Base-by-base conservation (phyloP, 2,329 filamentous ascomycete species). In the Zasmidium cellare region DNA sequence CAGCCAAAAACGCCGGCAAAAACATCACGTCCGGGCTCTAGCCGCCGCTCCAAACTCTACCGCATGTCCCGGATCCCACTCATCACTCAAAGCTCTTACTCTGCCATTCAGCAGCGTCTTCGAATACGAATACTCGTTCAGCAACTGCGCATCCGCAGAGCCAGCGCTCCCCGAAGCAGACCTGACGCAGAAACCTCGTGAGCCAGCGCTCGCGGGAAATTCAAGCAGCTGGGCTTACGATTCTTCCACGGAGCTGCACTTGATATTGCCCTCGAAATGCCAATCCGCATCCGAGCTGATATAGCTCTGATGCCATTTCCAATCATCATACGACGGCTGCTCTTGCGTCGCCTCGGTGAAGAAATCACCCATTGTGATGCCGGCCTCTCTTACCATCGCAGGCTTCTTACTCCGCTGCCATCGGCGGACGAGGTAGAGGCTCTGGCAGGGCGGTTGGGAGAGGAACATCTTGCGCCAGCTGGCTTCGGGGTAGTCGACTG, bases 211-310 rank as follows among this genome's bases (percentile, higher is more conserved):
- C 47, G 11, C 50, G n/a, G 16, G 24, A 52, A 18, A 25, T 41
- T 9, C 25, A 45, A 41, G 31, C 16, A 16, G 24, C 35, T n/a
- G 48, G 31, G 74, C 75, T 66, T 63, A 68, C 65, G 35, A 6
- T 18, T 63, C 63, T 53, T 65, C 62, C 28, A 66, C 55, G 24
- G 55, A 56, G 52, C 58, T 67, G 56, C 67, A 69, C 49, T 60
- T 61, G 51, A 72, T 67, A 35, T 65, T 68, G 9, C 71, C 72
- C 53, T 73, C 72, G 53, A 74, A 71, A 56, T 74, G 72, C 72
- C 71, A 74, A 53, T 73, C 71, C 2, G 64, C 53, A 62, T 73
- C 71, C 28, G 62, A 68, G 9, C 62, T 65, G 45, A 73, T 67
- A 31, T 67, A 72, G 28, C 66, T 64, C 45, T 64, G 53, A 52